Evolutionary conservation across 192 early-diverging fungal species (phyloP).

Genomic region (Coemansia sp.): DNA sequence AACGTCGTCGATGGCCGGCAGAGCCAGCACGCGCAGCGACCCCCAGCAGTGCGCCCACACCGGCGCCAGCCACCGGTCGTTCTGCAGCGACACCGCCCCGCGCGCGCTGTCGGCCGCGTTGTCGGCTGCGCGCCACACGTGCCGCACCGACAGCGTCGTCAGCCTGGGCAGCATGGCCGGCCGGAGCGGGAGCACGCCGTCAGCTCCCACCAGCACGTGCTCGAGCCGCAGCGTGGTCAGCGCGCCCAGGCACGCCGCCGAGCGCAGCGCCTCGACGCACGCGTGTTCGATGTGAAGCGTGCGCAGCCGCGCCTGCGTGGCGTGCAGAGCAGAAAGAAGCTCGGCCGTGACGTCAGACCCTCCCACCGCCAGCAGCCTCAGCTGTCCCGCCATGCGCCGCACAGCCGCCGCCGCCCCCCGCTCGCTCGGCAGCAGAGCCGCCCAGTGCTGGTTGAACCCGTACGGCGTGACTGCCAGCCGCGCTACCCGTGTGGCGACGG

Average conservation of each 20-base stretch:
- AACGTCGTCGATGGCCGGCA: conserved; percentile 44
- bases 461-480: conserved; percentile 43
- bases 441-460: conserved; percentile 50
- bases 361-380: conserved; percentile 34
- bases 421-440: conserved; percentile 33
- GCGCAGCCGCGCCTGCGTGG: conserved; percentile 23
- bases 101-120: conserved; percentile 20
- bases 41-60: conserved; percentile 30
- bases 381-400: conserved; percentile 23
- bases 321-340: conserved; percentile 35
- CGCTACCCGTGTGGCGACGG: conserved; percentile 6
- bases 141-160: conserved; percentile 32
- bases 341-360: conserved; percentile 40
- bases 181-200: conserved; percentile 25
- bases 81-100: conserved; percentile 49
- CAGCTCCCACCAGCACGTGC: conserved; percentile 28
- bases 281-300: conserved; percentile 39
- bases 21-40: conserved; percentile 25
- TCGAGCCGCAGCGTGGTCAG: conserved; percentile 37
- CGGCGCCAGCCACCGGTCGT: conserved; percentile 24
- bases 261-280: conserved; percentile 25
- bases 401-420: conserved; percentile 24
- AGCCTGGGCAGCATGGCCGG: conserved; percentile 33
- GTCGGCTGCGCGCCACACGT: conserved; percentile 37
- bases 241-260: conserved; percentile 12